phyloP scores from a whole-genome alignment of 192 early-diverging fungal species.

The Hyaloraphidium curvatum region DNA sequence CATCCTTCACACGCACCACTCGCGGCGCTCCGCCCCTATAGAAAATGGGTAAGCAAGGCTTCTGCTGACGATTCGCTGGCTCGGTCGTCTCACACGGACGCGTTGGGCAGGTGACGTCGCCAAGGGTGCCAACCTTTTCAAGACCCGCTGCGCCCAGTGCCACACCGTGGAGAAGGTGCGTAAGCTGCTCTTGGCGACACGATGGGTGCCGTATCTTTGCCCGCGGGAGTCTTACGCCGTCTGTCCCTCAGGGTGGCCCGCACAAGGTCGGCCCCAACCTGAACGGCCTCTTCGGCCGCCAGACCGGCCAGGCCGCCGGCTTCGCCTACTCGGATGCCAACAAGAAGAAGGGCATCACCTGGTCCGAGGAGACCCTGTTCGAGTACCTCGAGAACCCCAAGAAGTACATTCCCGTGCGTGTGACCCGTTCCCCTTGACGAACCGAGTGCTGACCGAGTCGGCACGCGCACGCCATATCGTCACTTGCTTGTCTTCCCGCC shows the following conservation, averaged over 20 bases:
- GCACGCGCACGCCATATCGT: no score
- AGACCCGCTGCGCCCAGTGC: conserved; percentile 97
- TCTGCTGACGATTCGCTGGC: no score
- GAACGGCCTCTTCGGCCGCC: conserved; percentile 75
- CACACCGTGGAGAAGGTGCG: conserved; percentile 64
- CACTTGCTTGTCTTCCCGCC: not conserved
- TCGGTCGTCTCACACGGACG: no score
- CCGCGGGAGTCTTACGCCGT: not conserved
- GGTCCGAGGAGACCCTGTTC: conserved; percentile 82
- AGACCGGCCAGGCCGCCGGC: conserved; percentile 66
- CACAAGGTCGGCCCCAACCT: conserved; percentile 97
- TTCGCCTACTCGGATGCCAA: conserved; percentile 90
- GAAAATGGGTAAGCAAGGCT: no score
- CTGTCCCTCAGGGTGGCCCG: conserved; percentile 51
- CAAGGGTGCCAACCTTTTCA: conserved; percentile 50
- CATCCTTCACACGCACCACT: no score
- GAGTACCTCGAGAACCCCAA: conserved; percentile 97
- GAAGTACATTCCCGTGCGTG: conserved; percentile 36
- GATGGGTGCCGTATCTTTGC: conserved; percentile 7
- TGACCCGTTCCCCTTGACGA: not conserved
- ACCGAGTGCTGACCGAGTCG: no score
- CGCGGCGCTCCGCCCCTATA: no score
- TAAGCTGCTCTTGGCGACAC: not conserved
- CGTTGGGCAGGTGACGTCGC: not conserved
- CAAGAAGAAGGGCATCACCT: conserved; percentile 61